Evolutionary conservation across 129 eudicot genomes (phyloP), one percentile per base, ranked within the genome.

Genomic region (Mikania micrantha): DNA sequence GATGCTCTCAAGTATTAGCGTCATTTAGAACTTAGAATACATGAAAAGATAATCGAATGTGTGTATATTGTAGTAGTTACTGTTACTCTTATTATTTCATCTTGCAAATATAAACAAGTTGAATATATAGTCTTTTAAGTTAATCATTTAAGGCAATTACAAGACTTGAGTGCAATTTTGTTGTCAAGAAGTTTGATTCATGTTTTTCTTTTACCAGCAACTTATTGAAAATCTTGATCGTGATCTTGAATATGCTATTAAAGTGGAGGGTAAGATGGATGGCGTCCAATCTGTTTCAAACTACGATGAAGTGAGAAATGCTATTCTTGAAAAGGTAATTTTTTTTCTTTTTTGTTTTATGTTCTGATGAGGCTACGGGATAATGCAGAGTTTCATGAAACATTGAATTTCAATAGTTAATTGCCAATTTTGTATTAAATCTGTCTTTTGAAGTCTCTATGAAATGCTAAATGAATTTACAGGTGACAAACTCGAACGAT

Each of bases 231-330:
- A 94, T 77, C 97, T 94, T 81, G 99, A 94, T 79, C 97, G 99
- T 61, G 99, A 94, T 78, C 83, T 94, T 76, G 88, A 87, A 78
- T 94, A 90, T 79, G 97, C 99, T 75, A 85, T 94, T 56, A 80
- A 65, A 83, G 99, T 94, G 68, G 99, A 94, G 91, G 99, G 99
- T 52, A 94, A 94, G 88, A 87, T 85, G 95, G 95, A 89, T 67
- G 36, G 36, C 36, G 38, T 85, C 62, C 88, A 87, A 13, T 38
- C 82, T 29, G 95, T 94, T 44, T 65, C 82, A 47, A 94, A 94
- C 72, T 94, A 94, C 58, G 88, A 87, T 32, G 99, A 94, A 85
- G 97, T 94, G 71, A 94, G 87, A 85, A 78, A 60, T 77, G 93
- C 95, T 40, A 94, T 94, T 22, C 67, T 62, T 81, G 95, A 94